phyloP scores from a whole-genome alignment of 1,284 basidiomycete genomes.

The Peniophora sp. region DNA sequence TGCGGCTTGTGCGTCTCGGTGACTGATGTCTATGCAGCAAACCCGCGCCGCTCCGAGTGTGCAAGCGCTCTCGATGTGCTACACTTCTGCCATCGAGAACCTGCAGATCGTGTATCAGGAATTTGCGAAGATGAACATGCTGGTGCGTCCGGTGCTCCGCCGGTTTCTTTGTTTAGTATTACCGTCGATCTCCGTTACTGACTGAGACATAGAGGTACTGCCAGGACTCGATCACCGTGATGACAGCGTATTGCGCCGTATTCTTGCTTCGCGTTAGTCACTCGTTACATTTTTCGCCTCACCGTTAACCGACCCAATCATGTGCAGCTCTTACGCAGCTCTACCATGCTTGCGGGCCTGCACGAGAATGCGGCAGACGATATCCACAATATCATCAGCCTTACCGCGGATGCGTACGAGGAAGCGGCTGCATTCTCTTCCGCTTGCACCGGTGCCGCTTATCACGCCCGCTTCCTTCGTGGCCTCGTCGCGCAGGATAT shows the following conservation, averaged over 20 bases:
- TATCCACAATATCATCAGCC: constrained; percentile 54
- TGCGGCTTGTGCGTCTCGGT: constrained; percentile 1
- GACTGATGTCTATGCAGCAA: constrained; percentile 11
- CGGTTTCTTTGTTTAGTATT: background rate
- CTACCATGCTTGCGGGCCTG: constrained; percentile 45
- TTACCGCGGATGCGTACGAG: constrained; percentile 67
- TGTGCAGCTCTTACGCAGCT: constrained; percentile 54
- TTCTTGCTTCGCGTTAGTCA: constrained; percentile 59
- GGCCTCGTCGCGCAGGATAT: constrained; percentile 59
- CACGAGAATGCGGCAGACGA: constrained; percentile 49
- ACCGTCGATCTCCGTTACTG: background rate
- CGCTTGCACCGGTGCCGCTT: constrained; percentile 51
- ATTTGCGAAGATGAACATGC: constrained; percentile 64
- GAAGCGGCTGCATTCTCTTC: constrained; percentile 57
- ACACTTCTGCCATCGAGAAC: constrained; percentile 60
- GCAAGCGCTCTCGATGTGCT: constrained; percentile 64
- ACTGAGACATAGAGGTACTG: constrained; percentile 55
- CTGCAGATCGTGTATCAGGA: constrained; percentile 64
- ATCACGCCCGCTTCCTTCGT: constrained; percentile 70
- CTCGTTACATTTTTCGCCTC: constrained; percentile 5
- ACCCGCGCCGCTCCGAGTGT: constrained; percentile 47
- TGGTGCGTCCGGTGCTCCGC: constrained; percentile 40
- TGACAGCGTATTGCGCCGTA: constrained; percentile 78
- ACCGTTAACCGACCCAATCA: background rate
- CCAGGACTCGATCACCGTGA: constrained; percentile 73